Conservation (phyloP, 352 stramenopile species). For the Globisporangium perplexum region DNA sequence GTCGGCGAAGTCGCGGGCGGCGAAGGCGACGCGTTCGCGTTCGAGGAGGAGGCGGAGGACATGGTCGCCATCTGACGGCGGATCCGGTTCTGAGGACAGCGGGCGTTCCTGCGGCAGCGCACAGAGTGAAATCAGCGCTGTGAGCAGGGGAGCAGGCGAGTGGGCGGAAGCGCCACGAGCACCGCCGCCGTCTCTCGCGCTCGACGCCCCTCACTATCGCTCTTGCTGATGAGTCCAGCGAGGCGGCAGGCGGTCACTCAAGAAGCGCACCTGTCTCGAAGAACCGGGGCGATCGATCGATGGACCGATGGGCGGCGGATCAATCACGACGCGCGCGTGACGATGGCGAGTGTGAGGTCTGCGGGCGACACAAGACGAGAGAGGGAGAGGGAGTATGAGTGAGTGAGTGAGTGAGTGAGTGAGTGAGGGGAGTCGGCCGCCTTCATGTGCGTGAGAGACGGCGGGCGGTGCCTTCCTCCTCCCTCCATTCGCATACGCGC, state of each 20-base stretch:
- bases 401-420: neutral
- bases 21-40: constrained; percentile 1
- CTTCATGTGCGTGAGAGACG: neutral
- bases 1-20: neutral
- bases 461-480: neutral
- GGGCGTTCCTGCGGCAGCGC: neutral
- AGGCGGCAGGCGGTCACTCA: no score
- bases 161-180: neutral
- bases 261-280: neutral
- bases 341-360: neutral
- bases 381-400: neutral
- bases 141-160: neutral
- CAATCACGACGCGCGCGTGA: constrained; percentile 7
- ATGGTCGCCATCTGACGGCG: constrained; percentile 15
- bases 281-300: constrained; percentile 12
- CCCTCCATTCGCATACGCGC: neutral
- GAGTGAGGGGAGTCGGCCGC: neutral
- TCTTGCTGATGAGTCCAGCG: neutral
- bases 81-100: constrained; percentile 14
- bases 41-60: constrained; percentile 8
- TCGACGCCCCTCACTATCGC: neutral
- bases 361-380: neutral
- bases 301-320: constrained; percentile 14
- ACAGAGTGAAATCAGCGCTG: neutral
- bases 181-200: constrained; percentile 1